Base-by-base conservation (phyloP, 2,329 filamentous ascomycete species). In the Alternaria sp. region DNA sequence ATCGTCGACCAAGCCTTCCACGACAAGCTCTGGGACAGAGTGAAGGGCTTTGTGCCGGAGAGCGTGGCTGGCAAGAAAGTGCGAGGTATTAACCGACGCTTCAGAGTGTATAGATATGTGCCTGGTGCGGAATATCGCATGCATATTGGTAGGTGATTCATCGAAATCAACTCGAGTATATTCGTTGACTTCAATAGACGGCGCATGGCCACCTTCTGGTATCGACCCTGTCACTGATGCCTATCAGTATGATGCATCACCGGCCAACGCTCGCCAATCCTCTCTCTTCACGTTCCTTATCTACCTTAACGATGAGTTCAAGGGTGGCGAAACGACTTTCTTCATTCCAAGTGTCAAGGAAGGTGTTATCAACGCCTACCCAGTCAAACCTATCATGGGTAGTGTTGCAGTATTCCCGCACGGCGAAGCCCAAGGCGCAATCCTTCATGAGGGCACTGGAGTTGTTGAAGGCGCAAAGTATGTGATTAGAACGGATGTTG, bases 41-140 rank as follows among this genome's bases (percentile, higher is more conserved):
- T 91, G 3, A 78, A 82, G 3, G 78, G 82, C 0, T 88, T 87
- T 48, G 84, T 91, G 0, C 88, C 89, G 0, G 71, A 79, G 0
- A 76, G 78, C 0, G 79, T 90, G 1, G 82, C 82, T 14, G 89
- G 89, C 0, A 85, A 85, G 36, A 73, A 80, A 22, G 87, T 86
- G 0, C 81, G 88, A 5, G 89, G 89, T 0, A 80, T 92, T 56
- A 92, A 92, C 68, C 82, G 89, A 1, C 84, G 89, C 6, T 92
- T 91, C 78, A 83, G 89, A 18, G 88, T 91, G 0, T 92, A 92
- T 64, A 83, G 89, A 68, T 92, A 92, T 59, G 88, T 91, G 0
- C 89, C 89, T 1, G 89, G 89, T 1, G 89, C 89, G 0, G 89
- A 91, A 72, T 92, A 92, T 69, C 81, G 89, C 7, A 87, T 86